Percentiles rank a stretch among this genome's conserved stretches.
phyloP scores from a whole-genome alignment of 495 filamentous ascomycete species.

The Astrothelium macrocarpum region DNA sequence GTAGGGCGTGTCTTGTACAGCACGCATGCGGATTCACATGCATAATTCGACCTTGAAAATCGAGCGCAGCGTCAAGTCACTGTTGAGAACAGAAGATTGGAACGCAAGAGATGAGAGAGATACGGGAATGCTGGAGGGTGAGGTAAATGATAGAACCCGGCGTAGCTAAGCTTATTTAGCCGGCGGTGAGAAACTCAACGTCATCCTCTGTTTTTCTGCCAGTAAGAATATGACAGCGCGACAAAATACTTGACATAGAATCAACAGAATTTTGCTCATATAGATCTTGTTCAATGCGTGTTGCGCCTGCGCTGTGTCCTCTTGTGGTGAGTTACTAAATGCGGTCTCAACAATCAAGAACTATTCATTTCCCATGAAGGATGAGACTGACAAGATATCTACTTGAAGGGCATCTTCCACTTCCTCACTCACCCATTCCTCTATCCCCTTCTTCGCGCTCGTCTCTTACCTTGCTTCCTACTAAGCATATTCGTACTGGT shows the following conservation, averaged over 20 bases:
- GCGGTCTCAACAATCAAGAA: background rate
- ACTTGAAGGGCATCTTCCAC: conserved; percentile 47
- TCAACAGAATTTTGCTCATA: no score
- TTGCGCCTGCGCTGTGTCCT: background rate
- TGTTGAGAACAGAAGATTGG: no score
- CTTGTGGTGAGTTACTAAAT: background rate
- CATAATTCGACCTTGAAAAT: background rate
- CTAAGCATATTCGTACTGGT: conserved; percentile 51
- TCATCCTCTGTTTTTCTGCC: background rate
- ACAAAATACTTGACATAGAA: no score
- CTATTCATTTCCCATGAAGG: background rate
- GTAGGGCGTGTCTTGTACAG: background rate
- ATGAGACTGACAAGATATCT: background rate
- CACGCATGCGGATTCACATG: background rate
- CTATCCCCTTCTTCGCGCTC: conserved; percentile 51
- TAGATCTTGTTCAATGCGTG: background rate
- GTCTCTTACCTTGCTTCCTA: conserved; percentile 49
- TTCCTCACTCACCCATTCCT: conserved; percentile 51
- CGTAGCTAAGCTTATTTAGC: no score
- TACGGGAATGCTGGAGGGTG: no score
- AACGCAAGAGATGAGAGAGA: no score
- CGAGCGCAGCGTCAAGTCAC: background rate
- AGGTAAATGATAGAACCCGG: no score
- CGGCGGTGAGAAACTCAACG: background rate
- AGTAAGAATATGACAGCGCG: background rate